Evolutionary conservation across 2,329 filamentous ascomycete species (phyloP).

Genomic region (Colletotrichum sansevieriae): DNA sequence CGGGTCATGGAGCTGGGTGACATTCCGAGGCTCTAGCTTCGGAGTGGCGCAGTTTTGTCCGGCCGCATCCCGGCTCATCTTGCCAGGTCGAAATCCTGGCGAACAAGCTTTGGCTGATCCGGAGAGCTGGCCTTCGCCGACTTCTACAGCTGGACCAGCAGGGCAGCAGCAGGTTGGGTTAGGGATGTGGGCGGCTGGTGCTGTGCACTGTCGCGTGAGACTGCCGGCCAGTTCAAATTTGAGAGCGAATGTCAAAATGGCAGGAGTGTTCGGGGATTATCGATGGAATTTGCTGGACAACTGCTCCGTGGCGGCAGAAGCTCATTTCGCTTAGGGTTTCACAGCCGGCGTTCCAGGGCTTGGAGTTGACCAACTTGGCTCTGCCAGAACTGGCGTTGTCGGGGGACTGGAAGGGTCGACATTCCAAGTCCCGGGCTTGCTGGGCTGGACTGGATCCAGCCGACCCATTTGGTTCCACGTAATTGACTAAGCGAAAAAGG

Average conservation of each 20-base stretch:
- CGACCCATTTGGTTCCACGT: conserved; percentile 38
- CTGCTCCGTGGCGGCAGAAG: conserved; percentile 40
- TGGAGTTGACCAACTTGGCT: conserved; percentile 8
- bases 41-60: conserved; percentile 37
- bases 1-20: conserved; percentile 29
- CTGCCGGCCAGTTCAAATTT: neutral
- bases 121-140: conserved; percentile 25
- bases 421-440: conserved; percentile 19
- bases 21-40: conserved; percentile 33
- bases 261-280: conserved; percentile 30
- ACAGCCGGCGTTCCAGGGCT: conserved; percentile 31
- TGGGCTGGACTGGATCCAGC: conserved; percentile 27
- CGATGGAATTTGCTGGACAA: conserved; percentile 28
- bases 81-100: conserved; percentile 9
- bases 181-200: neutral
- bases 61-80: conserved; percentile 24
- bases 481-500: conserved; percentile 33
- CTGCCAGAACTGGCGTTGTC: conserved; percentile 32
- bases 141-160: neutral
- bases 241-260: conserved; percentile 7
- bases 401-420: conserved; percentile 12
- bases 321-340: conserved; percentile 43
- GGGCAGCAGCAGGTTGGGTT: conserved; percentile 22
- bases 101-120: neutral
- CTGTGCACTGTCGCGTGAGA: conserved; percentile 14